These are phyloP conservation scores for Aspergillus luchuensis DNA, from an alignment of 2,329 filamentous ascomycete species.

Conservation along the genomic window DNA sequence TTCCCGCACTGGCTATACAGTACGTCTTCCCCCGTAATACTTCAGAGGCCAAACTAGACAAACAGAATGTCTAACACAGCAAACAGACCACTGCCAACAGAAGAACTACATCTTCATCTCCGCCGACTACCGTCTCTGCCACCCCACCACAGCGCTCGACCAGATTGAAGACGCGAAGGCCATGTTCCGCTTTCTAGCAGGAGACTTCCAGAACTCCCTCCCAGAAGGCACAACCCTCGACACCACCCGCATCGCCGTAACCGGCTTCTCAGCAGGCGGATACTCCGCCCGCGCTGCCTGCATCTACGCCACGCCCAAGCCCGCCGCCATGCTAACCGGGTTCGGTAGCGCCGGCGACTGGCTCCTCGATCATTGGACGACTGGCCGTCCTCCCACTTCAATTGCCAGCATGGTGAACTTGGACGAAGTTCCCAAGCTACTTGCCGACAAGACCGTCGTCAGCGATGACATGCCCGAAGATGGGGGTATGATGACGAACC, in stretches of 20 bases:
- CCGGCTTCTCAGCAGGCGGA: conserved; percentile 26
- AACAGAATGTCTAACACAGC: not conserved
- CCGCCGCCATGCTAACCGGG: conserved; percentile 18
- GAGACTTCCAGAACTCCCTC: conserved; percentile 12
- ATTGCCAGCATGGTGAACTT: conserved; percentile 20
- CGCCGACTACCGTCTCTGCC: conserved; percentile 27
- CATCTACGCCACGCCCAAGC: conserved; percentile 23
- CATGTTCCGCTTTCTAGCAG: conserved; percentile 18
- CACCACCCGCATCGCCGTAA: conserved; percentile 21
- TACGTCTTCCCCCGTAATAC: not conserved
- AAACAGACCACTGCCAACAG: conserved; percentile 24
- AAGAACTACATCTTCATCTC: conserved; percentile 25
- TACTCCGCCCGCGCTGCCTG: conserved; percentile 29
- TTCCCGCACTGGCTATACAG: conserved; percentile 23
- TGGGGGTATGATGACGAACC: conserved; percentile 9
- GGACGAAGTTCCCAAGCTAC: conserved; percentile 9
- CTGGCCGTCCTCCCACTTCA: conserved; percentile 20
- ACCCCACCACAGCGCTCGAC: conserved; percentile 23
- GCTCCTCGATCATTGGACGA: conserved; percentile 25
- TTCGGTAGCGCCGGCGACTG: conserved; percentile 23
- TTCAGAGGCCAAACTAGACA: no score
- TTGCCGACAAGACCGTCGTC: conserved; percentile 22
- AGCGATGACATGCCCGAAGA: conserved; percentile 18
- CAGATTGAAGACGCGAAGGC: conserved; percentile 25
- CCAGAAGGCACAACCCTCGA: conserved; percentile 15